A percentile compares a stretch with the other conserved stretches of the same genome.
phyloP scores from a whole-genome alignment of 2,329 filamentous ascomycete genomes.

The Tolypocladium endophyticum region DNA sequence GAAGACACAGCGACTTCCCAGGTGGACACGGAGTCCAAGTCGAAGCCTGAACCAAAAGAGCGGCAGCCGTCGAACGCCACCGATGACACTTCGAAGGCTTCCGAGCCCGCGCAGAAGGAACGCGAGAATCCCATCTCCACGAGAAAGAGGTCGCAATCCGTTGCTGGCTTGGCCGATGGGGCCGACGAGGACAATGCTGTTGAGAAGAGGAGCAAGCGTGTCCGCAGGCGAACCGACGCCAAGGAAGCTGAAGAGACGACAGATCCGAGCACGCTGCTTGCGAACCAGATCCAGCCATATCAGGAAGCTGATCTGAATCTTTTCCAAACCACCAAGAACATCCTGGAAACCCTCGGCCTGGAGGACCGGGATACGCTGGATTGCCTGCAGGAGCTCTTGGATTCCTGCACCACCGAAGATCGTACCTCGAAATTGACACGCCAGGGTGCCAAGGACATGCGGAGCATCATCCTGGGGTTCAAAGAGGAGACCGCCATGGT shows the following conservation, averaged over 20 bases:
- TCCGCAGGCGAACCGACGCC: slow-evolving; percentile 41
- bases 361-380: slow-evolving; percentile 36
- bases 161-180: slow-evolving; percentile 45
- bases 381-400: slow-evolving; percentile 38
- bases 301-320: slow-evolving; percentile 46
- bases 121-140: slow-evolving; percentile 29
- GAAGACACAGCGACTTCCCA: background rate
- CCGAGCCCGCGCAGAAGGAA: slow-evolving; percentile 20
- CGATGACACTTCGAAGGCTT: slow-evolving; percentile 14
- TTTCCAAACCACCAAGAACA: slow-evolving; percentile 43
- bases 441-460: slow-evolving; percentile 37
- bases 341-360: slow-evolving; percentile 44
- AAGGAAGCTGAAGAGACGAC: slow-evolving; percentile 40
- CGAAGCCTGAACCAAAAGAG: slow-evolving; percentile 9
- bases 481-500: slow-evolving; percentile 43
- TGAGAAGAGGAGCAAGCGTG: slow-evolving; percentile 55
- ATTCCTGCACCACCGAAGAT: slow-evolving; percentile 40
- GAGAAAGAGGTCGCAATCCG: slow-evolving; percentile 53
- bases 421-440: slow-evolving; percentile 37
- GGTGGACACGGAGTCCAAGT: background rate
- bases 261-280: slow-evolving; percentile 40
- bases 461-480: slow-evolving; percentile 36
- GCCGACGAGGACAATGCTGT: slow-evolving; percentile 46
- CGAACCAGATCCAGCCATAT: slow-evolving; percentile 44
- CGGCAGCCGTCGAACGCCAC: slow-evolving; percentile 11